Conservation (phyloP, 1,284 basidiomycete species). For the Porodaedalea pini region DNA sequence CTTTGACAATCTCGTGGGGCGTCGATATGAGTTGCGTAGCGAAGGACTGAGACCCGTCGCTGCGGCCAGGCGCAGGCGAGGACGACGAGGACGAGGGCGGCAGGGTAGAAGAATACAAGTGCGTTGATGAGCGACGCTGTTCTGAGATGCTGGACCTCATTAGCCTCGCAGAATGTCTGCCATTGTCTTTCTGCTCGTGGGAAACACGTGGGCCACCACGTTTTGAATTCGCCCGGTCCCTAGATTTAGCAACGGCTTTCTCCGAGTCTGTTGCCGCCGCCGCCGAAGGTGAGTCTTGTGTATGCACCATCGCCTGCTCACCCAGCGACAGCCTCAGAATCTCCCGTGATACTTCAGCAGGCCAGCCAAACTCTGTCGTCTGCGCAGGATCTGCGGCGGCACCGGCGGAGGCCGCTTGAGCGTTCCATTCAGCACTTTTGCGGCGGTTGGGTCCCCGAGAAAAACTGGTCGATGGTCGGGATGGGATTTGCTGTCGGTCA, state of each 20-base stretch:
- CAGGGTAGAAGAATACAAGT: conserved; percentile 2
- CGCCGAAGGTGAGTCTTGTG: conserved; percentile 2
- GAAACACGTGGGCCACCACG: conserved; percentile 10
- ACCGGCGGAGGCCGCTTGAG: conserved; percentile 36
- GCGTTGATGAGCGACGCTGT: conserved; percentile 9
- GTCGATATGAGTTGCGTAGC: neutral
- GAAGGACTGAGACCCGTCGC: conserved; percentile 1
- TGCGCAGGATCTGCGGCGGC: conserved; percentile 26
- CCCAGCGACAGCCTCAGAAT: conserved; percentile 38
- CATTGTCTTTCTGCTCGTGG: conserved; percentile 13
- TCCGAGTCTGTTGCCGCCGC: neutral
- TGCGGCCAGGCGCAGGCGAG: conserved; percentile 7
- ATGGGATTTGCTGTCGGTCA: neutral
- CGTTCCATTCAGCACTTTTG: conserved; percentile 41
- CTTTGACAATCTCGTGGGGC: neutral
- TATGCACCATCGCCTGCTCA: conserved; percentile 11
- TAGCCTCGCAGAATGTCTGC: neutral
- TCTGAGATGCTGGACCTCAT: conserved; percentile 6
- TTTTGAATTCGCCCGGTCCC: neutral
- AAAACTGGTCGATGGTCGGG: neutral
- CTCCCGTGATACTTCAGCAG: conserved; percentile 42
- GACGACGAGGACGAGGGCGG: conserved; percentile 8
- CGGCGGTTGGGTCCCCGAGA: conserved; percentile 27
- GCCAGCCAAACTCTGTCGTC: conserved; percentile 36
- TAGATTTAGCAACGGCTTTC: neutral